These are phyloP conservation scores for Cytospora schulzeri DNA, from an alignment of 2,329 filamentous ascomycete species.

Conservation along the genomic window DNA sequence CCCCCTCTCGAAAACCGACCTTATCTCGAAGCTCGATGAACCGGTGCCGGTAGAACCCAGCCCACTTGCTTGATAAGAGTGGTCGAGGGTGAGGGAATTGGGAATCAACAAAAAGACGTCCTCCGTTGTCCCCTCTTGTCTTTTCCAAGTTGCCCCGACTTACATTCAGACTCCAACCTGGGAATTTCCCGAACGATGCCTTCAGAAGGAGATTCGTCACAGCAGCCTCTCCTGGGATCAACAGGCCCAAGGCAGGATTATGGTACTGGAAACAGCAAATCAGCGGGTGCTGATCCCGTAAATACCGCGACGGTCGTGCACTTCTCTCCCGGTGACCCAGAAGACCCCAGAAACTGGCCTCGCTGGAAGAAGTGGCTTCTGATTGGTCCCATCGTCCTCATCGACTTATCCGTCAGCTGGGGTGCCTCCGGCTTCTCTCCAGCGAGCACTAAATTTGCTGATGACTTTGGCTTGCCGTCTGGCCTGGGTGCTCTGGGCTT, in stretches of 20 bases:
- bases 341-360: constrained; percentile 39
- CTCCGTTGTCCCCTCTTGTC: not conserved
- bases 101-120: not conserved
- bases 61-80: not conserved
- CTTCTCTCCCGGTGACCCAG: constrained; percentile 30
- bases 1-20: not conserved
- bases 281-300: not conserved
- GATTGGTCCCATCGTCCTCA: constrained; percentile 35
- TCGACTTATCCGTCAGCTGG: constrained; percentile 42
- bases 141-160: not conserved
- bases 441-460: constrained; percentile 42
- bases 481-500: constrained; percentile 47
- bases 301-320: constrained; percentile 19
- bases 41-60: not conserved
- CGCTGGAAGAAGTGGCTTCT: constrained; percentile 40
- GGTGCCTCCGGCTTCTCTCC: constrained; percentile 52
- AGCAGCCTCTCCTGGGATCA: constrained; percentile 16
- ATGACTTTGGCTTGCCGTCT: constrained; percentile 43
- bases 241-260: not conserved
- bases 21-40: not conserved
- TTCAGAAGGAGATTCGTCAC: not conserved
- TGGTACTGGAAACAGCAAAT: not conserved
- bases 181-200: not conserved
- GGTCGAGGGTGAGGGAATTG: too few relatives aligned
- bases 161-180: not conserved